These are phyloP conservation scores for Geotrichum australiense DNA, from an alignment of 1,139 yeast genomes.

Conservation along the genomic window DNA sequence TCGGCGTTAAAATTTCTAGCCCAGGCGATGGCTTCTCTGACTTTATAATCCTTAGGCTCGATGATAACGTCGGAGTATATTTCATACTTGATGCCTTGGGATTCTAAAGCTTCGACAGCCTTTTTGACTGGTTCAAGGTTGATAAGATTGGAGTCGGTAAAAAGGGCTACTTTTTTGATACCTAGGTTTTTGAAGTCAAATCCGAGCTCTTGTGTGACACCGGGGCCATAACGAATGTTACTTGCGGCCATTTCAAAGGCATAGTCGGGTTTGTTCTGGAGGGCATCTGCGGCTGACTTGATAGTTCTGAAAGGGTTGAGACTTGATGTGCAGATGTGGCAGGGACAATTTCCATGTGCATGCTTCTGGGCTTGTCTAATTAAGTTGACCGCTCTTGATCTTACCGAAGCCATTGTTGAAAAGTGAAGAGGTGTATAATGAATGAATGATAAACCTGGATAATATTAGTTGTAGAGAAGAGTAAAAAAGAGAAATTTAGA, in stretches of 20 bases:
- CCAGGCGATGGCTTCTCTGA: slow-evolving; percentile 37
- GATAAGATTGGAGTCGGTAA: slow-evolving; percentile 23
- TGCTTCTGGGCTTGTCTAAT: slow-evolving; percentile 31
- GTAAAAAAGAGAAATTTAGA: too few species aligned
- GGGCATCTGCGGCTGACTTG: slow-evolving; percentile 19
- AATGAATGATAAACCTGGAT: too few species aligned
- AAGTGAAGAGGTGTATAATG: too few species aligned
- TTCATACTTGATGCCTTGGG: slow-evolving; percentile 35
- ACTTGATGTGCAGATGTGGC: slow-evolving; percentile 29
- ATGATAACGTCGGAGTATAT: slow-evolving; percentile 36
- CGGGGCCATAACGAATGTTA: slow-evolving; percentile 38
- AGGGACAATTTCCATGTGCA: slow-evolving; percentile 30
- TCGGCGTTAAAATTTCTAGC: slow-evolving; percentile 36
- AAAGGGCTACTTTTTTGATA: slow-evolving; percentile 27
- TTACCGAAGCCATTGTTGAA: slow-evolving; percentile 10
- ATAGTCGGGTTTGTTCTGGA: slow-evolving; percentile 30
- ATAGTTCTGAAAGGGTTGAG: slow-evolving; percentile 13
- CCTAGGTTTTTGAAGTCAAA: slow-evolving; percentile 36
- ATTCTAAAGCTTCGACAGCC: slow-evolving; percentile 34
- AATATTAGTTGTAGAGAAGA: too few species aligned
- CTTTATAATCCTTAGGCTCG: slow-evolving; percentile 38
- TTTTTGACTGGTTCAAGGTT: slow-evolving; percentile 31
- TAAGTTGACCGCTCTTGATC: slow-evolving; percentile 17
- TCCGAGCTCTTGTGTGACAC: slow-evolving; percentile 38
- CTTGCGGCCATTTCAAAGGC: slow-evolving; percentile 40